A percentile compares a stretch with the other conserved stretches of the same genome.
These are phyloP conservation scores for Phytophthora rubi DNA, from an alignment of 352 stramenopile genomes.

Conservation along the genomic window DNA sequence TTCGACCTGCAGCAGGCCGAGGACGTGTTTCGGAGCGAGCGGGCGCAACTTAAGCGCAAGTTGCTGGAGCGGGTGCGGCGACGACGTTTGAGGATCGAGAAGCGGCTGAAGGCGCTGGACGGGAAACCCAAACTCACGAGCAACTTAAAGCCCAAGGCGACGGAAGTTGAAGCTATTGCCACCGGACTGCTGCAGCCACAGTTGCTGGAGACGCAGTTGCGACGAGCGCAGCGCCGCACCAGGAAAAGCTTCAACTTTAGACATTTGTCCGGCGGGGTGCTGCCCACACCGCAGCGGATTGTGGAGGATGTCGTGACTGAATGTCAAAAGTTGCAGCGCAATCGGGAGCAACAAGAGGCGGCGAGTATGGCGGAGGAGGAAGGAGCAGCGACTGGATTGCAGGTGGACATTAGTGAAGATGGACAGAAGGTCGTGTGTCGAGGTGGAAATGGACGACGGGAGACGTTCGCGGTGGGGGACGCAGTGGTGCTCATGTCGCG, in stretches of 20 bases:
- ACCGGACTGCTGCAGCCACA: constrained; percentile 5
- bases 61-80: constrained; percentile 29
- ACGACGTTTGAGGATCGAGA: constrained; percentile 34
- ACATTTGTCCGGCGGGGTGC: constrained; percentile 54
- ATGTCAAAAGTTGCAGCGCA: constrained; percentile 29
- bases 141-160: constrained; percentile 17
- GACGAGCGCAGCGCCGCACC: constrained; percentile 26
- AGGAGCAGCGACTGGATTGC: background rate
- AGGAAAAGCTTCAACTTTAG: constrained; percentile 62
- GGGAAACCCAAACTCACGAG: constrained; percentile 1
- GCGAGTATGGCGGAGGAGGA: constrained; percentile 11
- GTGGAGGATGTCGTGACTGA: constrained; percentile 43
- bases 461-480: constrained; percentile 55
- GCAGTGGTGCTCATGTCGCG: constrained; percentile 57
- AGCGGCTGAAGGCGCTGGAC: constrained; percentile 7
- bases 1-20: constrained; percentile 81
- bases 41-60: constrained; percentile 33
- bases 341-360: constrained; percentile 26
- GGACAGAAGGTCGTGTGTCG: constrained; percentile 21
- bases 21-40: constrained; percentile 46
- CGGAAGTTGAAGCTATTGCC: background rate
- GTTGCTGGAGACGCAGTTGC: constrained; percentile 38
- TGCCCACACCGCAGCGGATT: constrained; percentile 47
- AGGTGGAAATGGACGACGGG: constrained; percentile 2
- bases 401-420: constrained; percentile 19